These are phyloP conservation scores for Metschnikowia similis DNA, from an alignment of 805 yeast species.

Conservation along the genomic window DNA sequence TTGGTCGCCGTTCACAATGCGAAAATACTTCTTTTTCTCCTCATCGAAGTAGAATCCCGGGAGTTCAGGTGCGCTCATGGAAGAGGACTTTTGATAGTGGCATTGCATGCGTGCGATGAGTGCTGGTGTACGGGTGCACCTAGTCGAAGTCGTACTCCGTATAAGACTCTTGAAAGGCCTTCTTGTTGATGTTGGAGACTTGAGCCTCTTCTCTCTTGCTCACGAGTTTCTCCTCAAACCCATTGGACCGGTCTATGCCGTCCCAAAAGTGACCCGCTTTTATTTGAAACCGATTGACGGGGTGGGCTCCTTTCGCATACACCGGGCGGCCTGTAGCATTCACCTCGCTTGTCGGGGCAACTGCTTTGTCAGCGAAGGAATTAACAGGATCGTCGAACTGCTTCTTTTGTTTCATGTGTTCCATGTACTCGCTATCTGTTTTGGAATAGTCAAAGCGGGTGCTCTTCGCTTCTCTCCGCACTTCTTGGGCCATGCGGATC, in stretches of 20 bases:
- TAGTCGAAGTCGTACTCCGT: conserved; percentile 18
- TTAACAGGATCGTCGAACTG: conserved; percentile 63
- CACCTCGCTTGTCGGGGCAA: conserved; percentile 7
- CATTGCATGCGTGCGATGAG: neutral
- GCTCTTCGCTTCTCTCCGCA: conserved; percentile 22
- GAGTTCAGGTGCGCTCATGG: conserved; percentile 19
- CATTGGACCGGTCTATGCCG: conserved; percentile 86
- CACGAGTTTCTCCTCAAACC: conserved; percentile 69
- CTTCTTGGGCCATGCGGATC: conserved; percentile 13
- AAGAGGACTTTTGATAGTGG: neutral
- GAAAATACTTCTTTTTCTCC: conserved; percentile 26
- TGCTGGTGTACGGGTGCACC: conserved; percentile 7
- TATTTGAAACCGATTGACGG: conserved; percentile 71
- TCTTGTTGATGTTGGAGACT: conserved; percentile 11
- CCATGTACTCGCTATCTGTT: conserved; percentile 37
- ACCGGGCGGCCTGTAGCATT: conserved; percentile 45
- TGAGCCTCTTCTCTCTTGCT: conserved; percentile 26
- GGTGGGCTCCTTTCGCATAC: conserved; percentile 47
- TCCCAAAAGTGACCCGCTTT: conserved; percentile 86
- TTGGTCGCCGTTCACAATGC: conserved; percentile 29
- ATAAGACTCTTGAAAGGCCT: conserved; percentile 14
- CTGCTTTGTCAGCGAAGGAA: conserved; percentile 32
- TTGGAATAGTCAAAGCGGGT: conserved; percentile 27
- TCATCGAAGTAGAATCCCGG: conserved; percentile 34
- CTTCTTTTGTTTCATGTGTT: conserved; percentile 26